Base-by-base conservation (phyloP, 2,329 filamentous ascomycete species). In the Fusarium graminum region DNA sequence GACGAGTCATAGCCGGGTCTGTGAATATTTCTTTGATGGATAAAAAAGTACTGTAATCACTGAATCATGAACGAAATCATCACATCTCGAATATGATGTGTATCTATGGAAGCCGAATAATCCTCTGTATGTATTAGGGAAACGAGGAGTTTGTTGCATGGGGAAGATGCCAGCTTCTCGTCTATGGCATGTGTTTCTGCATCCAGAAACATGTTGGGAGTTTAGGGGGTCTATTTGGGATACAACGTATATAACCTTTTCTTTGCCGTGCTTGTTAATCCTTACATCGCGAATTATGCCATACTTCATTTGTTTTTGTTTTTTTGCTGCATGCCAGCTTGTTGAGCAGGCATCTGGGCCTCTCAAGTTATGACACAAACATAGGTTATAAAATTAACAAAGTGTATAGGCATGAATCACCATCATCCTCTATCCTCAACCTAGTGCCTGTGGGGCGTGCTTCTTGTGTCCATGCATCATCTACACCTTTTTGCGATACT, bases 1-100 rank as follows among this genome's bases (percentile, higher is more conserved):
- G 84, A 86, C 29, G 85, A 88, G 76, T 82, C 84, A 74, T 85
- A 76, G 67, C 59, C 39, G 17, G 22, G 38, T 28, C 34, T 36
- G 16, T 49, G n/a, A 57, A 26, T 26, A 36, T 4, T 51, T 52
- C 41, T 17, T 40, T 63, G 38, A n/a, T 63, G 47, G 55, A n/a
- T 52, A 34, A 26, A 64, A 53, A 63, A 51, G 49, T 54, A 54
- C 50, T 51, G 46, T 58, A 61, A 62, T 53, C 39, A 51, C 36
- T 39, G 38, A 34, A 49, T 55, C 50, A 50, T 57, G 40, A 47
- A 17, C 39, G 43, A 63, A 51, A 25, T 40, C 26, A 28, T 38
- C 25, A n/a, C 34, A 34, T 41, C 39, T 42, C 40, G 46, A 57
- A 41, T n/a, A 65, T 62, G 43, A 47, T 53, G 36, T 36, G 64